Conservation (phyloP, 1,284 basidiomycete genomes). For the Entoloma clypeatum region DNA sequence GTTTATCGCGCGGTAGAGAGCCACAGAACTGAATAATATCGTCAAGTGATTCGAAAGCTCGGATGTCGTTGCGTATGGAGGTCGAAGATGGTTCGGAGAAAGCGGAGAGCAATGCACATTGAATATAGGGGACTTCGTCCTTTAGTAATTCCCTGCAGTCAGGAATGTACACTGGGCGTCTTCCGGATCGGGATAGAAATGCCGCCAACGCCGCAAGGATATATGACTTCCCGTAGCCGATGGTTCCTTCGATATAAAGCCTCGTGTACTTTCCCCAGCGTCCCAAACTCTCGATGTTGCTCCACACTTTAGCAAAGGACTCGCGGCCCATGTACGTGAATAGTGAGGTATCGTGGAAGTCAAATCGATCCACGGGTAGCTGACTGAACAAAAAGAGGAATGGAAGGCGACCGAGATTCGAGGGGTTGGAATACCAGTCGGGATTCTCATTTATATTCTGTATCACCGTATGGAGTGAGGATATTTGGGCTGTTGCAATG, state of each 20-base stretch:
- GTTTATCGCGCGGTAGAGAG: no score
- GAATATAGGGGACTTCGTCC: slow-evolving; percentile 1
- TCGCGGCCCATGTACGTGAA: slow-evolving; percentile 10
- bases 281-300: background rate
- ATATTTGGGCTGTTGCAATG: no score
- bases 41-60: background rate
- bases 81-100: slow-evolving; percentile 3
- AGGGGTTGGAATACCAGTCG: slow-evolving; percentile 7
- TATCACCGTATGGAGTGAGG: no score
- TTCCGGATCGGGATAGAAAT: slow-evolving; percentile 3
- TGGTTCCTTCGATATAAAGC: slow-evolving; percentile 6
- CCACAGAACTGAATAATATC: slow-evolving; percentile 5
- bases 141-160: slow-evolving; percentile 4
- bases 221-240: slow-evolving; percentile 9
- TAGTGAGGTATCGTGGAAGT: no score
- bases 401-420: slow-evolving; percentile 1
- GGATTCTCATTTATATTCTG: slow-evolving; percentile 2
- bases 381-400: slow-evolving; percentile 5
- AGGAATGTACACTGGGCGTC: slow-evolving; percentile 6
- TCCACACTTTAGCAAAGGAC: background rate
- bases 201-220: slow-evolving; percentile 8
- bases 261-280: background rate
- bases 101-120: no score
- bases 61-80: slow-evolving; percentile 2
- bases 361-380: slow-evolving; percentile 2